phyloP scores from a whole-genome alignment of 2,329 filamentous ascomycete species.

The Claviceps sp. region DNA sequence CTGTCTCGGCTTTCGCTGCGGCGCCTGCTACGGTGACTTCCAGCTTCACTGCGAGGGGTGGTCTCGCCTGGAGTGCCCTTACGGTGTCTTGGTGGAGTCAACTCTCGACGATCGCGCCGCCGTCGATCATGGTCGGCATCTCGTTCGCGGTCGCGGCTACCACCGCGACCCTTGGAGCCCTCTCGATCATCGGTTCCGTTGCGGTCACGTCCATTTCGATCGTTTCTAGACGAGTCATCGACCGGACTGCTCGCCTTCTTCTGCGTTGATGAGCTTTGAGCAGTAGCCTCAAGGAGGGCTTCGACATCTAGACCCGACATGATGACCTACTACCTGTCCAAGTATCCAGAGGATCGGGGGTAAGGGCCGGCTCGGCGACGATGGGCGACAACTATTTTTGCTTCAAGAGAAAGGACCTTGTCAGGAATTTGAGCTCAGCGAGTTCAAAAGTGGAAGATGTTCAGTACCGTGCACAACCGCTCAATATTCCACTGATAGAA shows the following conservation, averaged over 20 bases:
- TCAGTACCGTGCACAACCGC: not conserved
- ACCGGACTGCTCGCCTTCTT: slow-evolving; percentile 31
- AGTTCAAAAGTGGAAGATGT: not conserved
- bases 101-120: slow-evolving; percentile 39
- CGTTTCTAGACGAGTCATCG: slow-evolving; percentile 37
- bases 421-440: not conserved
- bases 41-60: slow-evolving; percentile 61
- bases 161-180: slow-evolving; percentile 40
- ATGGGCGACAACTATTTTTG: not conserved
- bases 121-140: slow-evolving; percentile 42
- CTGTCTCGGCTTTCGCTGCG: slow-evolving; percentile 68
- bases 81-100: slow-evolving; percentile 34
- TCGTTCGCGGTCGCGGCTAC: slow-evolving; percentile 41
- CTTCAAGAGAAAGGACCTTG: not conserved
- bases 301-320: slow-evolving; percentile 61
- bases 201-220: slow-evolving; percentile 14
- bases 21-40: slow-evolving; percentile 70
- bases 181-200: slow-evolving; percentile 38
- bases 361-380: not conserved
- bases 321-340: slow-evolving; percentile 11
- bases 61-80: slow-evolving; percentile 42
- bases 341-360: not conserved
- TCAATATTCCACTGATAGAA: not conserved
- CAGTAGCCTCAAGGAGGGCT: slow-evolving; percentile 77
- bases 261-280: slow-evolving; percentile 43